phyloP scores from a whole-genome alignment of 768 basidiomycete species.

The Leccinellum rugosiceps region DNA sequence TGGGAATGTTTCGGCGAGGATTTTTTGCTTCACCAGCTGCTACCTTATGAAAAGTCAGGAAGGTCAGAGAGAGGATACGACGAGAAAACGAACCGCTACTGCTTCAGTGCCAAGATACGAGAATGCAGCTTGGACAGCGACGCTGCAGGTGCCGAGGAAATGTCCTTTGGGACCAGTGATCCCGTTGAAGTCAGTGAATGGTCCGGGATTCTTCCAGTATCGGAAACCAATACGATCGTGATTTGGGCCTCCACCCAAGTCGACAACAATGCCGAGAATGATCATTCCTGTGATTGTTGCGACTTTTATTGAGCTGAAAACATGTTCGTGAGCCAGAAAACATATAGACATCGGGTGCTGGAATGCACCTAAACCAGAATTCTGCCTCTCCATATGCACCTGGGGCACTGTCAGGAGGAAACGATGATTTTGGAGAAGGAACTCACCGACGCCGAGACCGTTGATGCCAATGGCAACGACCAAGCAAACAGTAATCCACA shows the following conservation, averaged over 20 bases:
- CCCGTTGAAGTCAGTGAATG: slow-evolving; percentile 44
- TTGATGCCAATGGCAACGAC: slow-evolving; percentile 50
- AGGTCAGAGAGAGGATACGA: neutral
- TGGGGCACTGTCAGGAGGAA: neutral
- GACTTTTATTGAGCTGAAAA: slow-evolving; percentile 48
- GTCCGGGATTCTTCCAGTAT: slow-evolving; percentile 53
- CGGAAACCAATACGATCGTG: slow-evolving; percentile 49
- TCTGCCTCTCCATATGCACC: slow-evolving; percentile 47
- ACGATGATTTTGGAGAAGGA: neutral
- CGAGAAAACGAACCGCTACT: slow-evolving; percentile 34
- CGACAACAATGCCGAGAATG: slow-evolving; percentile 44
- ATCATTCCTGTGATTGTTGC: slow-evolving; percentile 43
- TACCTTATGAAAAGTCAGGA: slow-evolving; percentile 23
- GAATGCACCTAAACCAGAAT: slow-evolving; percentile 43
- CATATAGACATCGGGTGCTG: neutral
- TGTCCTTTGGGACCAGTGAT: slow-evolving; percentile 44
- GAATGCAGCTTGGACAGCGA: slow-evolving; percentile 58
- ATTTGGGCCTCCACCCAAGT: slow-evolving; percentile 55
- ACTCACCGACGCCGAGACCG: slow-evolving; percentile 37
- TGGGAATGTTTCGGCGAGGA: slow-evolving; percentile 43
- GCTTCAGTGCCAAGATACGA: slow-evolving; percentile 58
- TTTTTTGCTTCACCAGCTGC: slow-evolving; percentile 51
- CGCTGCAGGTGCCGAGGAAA: slow-evolving; percentile 51
- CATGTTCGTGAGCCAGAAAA: neutral
- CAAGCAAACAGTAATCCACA: slow-evolving; percentile 52